These are phyloP conservation scores for Aspergillus sp. DNA, from an alignment of 2,329 filamentous ascomycete genomes.

Conservation along the genomic window DNA sequence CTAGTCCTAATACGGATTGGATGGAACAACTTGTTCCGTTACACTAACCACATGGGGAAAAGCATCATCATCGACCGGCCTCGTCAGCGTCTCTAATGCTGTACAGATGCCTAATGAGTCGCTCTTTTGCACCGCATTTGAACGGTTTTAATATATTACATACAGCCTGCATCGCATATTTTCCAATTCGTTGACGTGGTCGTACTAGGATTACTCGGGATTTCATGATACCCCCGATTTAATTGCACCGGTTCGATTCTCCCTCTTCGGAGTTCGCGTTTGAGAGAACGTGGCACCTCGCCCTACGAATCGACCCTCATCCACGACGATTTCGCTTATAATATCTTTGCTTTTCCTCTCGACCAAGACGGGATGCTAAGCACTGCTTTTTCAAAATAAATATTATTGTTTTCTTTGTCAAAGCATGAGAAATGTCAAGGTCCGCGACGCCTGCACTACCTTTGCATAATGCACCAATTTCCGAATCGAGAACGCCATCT, in stretches of 20 bases:
- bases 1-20: constrained; percentile 9
- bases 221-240: not conserved
- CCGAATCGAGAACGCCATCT: constrained; percentile 23
- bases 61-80: constrained; percentile 21
- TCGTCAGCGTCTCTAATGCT: constrained; percentile 2
- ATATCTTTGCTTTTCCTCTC: not conserved
- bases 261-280: not conserved
- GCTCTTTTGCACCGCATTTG: not conserved
- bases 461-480: constrained; percentile 45
- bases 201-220: too few relatives aligned
- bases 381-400: constrained; percentile 11
- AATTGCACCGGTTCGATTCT: not conserved
- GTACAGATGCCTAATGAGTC: not conserved
- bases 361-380: constrained; percentile 22
- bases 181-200: not conserved
- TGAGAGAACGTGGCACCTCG: constrained; percentile 26
- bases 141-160: not conserved
- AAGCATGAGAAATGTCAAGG: constrained; percentile 56
- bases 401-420: constrained; percentile 9
- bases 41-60: constrained; percentile 18
- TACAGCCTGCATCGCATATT: too few relatives aligned
- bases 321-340: not conserved
- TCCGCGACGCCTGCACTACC: constrained; percentile 53
- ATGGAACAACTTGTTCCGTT: constrained; percentile 13
- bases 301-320: constrained; percentile 14